Percentiles rank a stretch among this genome's conserved stretches.
Evolutionary conservation across 2,329 filamentous ascomycete species (phyloP).

Genomic region (Bipolaris oryzae): DNA sequence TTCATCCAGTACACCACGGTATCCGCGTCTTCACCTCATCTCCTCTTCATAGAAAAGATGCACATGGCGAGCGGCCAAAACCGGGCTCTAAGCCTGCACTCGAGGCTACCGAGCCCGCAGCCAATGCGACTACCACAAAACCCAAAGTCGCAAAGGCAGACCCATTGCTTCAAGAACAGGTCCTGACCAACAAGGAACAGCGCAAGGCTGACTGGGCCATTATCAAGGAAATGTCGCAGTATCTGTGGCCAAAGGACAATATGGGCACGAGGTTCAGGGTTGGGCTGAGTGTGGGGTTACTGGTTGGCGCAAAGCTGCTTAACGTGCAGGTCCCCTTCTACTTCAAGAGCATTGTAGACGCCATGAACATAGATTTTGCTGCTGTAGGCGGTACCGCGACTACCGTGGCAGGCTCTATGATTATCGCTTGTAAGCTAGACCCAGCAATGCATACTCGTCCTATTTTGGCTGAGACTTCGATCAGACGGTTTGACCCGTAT

Average conservation of each 20-base stretch:
- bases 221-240: constrained; percentile 95
- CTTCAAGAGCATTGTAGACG: constrained; percentile 97
- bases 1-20: constrained; percentile 26
- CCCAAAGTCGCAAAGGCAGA: constrained; percentile 36
- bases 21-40: constrained; percentile 53
- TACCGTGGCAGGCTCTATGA: constrained; percentile 88
- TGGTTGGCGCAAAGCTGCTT: constrained; percentile 87
- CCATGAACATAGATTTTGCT: constrained; percentile 95
- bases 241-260: constrained; percentile 93
- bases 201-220: constrained; percentile 98
- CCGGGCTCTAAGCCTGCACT: constrained; percentile 33
- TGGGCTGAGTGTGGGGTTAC: constrained; percentile 77
- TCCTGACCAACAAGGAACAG: constrained; percentile 78
- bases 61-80: constrained; percentile 39
- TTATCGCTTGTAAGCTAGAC: constrained; percentile 72
- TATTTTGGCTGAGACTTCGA: constrained; percentile 22
- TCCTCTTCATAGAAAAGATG: constrained; percentile 53
- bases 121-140: constrained; percentile 22
- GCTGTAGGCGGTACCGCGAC: constrained; percentile 85
- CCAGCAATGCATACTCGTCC: constrained; percentile 13
- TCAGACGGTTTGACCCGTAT: constrained; percentile 83
- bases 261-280: constrained; percentile 84
- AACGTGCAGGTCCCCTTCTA: constrained; percentile 99
- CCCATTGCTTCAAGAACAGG: constrained; percentile 66
- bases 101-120: constrained; percentile 29